Evolutionary conservation across 305 asterid species (phyloP).

Genomic region (Fraxinus greggii): DNA sequence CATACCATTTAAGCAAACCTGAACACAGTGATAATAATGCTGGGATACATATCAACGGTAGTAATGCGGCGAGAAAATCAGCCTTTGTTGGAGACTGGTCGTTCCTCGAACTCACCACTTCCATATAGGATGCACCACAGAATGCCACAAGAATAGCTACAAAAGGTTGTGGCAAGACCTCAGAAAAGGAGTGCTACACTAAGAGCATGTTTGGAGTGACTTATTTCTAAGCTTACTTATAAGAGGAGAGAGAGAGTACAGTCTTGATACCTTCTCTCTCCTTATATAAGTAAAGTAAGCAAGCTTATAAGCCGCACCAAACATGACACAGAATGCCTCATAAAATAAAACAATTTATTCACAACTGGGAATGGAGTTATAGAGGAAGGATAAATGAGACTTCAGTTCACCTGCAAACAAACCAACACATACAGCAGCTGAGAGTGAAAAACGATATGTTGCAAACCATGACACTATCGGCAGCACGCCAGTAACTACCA

Average conservation of each 20-base stretch:
- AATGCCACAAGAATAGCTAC: conserved; percentile 84
- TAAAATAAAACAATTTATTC: conserved; percentile 8
- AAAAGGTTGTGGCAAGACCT: conserved; percentile 27
- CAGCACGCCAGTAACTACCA: conserved; percentile 79
- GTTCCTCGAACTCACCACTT: conserved; percentile 69
- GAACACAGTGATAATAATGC: conserved; percentile 78
- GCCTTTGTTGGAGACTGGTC: conserved; percentile 80
- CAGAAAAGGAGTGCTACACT: conserved; percentile 23
- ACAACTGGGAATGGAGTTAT: conserved; percentile 1
- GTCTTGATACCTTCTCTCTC: neutral
- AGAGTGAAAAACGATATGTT: conserved; percentile 87
- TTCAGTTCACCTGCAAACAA: conserved; percentile 83
- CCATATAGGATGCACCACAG: conserved; percentile 86
- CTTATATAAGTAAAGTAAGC: neutral
- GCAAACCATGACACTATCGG: conserved; percentile 98
- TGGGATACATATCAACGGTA: conserved; percentile 93
- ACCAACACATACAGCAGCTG: conserved; percentile 88
- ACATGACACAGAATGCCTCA: neutral
- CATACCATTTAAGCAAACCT: conserved; percentile 95
- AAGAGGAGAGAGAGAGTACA: neutral
- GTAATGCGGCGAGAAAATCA: conserved; percentile 92
- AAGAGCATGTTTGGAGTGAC: neutral
- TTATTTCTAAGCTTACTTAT: neutral
- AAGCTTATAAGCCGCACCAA: neutral
- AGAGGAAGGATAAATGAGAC: conserved; percentile 16